phyloP scores from a whole-genome alignment of 148 eudicot species.

The Rhododendron williamsianum region DNA sequence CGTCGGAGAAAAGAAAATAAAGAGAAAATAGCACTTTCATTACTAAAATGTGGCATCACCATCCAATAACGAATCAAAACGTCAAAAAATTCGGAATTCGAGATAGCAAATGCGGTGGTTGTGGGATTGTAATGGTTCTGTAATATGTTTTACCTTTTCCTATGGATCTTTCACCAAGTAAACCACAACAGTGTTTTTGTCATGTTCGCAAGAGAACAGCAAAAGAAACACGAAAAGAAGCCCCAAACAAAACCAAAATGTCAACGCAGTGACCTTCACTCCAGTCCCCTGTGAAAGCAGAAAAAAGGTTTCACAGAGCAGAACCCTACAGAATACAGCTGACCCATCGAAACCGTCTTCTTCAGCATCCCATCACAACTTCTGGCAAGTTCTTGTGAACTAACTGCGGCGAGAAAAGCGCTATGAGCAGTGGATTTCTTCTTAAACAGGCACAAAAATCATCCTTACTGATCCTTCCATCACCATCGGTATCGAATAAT shows the following conservation, averaged over 20 bases:
- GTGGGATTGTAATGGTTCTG: too few relatives aligned
- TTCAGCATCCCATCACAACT: not conserved
- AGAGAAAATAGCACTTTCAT: too few relatives aligned
- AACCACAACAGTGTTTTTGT: not conserved
- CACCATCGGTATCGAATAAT: slow-evolving; percentile 42
- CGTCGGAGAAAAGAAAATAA: too few relatives aligned
- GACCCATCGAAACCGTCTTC: not conserved
- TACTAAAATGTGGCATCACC: too few relatives aligned
- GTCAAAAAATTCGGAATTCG: too few relatives aligned
- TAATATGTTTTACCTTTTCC: too few relatives aligned
- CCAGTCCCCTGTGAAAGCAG: not conserved
- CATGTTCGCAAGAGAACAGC: not conserved
- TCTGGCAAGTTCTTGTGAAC: slow-evolving; percentile 12
- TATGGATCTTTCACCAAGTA: too few relatives aligned
- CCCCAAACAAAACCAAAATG: too few relatives aligned
- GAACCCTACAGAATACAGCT: not conserved
- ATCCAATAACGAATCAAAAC: too few relatives aligned
- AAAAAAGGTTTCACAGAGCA: not conserved
- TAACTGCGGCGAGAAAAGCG: slow-evolving; percentile 40
- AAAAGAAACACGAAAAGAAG: too few relatives aligned
- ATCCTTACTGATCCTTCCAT: slow-evolving; percentile 44
- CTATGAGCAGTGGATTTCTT: slow-evolving; percentile 50
- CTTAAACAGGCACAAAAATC: slow-evolving; percentile 46
- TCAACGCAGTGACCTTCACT: not conserved
- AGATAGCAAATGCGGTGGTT: too few relatives aligned